Evolutionary conservation across 2,329 filamentous ascomycete genomes (phyloP), one percentile per base, ranked within the genome.

Genomic region (Lithohypha guttulata): DNA sequence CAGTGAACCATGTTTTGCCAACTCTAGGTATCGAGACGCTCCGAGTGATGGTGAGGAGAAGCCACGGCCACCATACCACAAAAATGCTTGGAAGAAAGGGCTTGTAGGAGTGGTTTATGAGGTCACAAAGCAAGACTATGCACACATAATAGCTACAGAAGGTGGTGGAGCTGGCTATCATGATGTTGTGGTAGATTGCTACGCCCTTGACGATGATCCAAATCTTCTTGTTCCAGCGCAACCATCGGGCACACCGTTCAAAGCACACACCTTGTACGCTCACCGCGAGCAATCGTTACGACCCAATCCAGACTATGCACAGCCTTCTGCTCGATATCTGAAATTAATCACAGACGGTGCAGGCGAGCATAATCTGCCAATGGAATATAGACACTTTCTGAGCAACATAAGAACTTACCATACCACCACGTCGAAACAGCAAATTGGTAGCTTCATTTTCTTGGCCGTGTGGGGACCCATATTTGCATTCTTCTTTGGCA

Each of bases 51-150:
- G 40, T 47, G 17, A 37, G 31, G 25, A 36, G 46, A 5, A 26
- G 19, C 29, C 36, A 11, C 28, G 22, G 21, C 14, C 62, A 66
- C 45, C 42, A 34, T 70, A 71, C 48, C 64, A 71, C 51, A 73
- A 75, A 52, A 65, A 72, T 38, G 64, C 63, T 39, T 93, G 85
- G 86, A 66, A 77, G 47, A 87, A 86, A 53, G 84, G 84, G 3
- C 71, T 98, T 2, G 75, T 95, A 27, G 91, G 91, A 17, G 85
- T 94, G 11, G 91, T 96, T 3, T 98, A 98, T 64, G 87, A 96
- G 63, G 84, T 96, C 20, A 94, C 86, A 1, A 65, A 71, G 13
- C 60, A 71, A 29, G 91, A 98, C 63, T 98, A 84, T 57, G 72
- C 78, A 5, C 81, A 75, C 43, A 94, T 98, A 51, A 80, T 96